Base-by-base conservation (phyloP, 2,329 filamentous ascomycete species). In the Arthrobotrys musiformis region DNA sequence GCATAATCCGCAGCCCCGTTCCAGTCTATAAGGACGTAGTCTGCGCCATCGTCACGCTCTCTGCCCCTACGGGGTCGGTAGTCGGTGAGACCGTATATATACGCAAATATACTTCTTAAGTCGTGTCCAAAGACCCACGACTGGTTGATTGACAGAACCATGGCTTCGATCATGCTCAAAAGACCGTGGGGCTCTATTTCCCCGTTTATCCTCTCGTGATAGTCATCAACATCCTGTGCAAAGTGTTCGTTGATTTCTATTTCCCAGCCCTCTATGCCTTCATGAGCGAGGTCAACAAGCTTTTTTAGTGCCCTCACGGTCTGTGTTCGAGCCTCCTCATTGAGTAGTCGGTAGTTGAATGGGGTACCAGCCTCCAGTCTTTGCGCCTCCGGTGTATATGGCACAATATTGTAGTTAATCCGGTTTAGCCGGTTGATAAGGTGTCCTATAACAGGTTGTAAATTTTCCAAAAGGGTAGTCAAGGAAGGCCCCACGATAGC, bases 161-260 rank as follows among this genome's bases (percentile, higher is more conserved):
- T 52, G 1, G 6, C 7, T 22, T 61, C 66, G 1, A 69, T 1
- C 8, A 50, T 40, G 19, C 42, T 9, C 4, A 69, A 17, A n/a
- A 61, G 46, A 17, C 26, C 35, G 1, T 26, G 33, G 2, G 17
- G 15, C n/a, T 48, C 28, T 1, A 37, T 8, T 6, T 11, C 22
- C 3, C 46, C 42, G 4, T 37, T 11, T n/a, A 28, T 40, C 7
- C 52, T n/a, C 5, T 22, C 1, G 22, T 58, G 28, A 6, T 50
- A 50, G 6, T 69, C 42, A 4, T 69, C 37, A 13, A 15, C 17
- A n/a, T 42, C 66, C 4, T 26, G n/a, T 40, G 66, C 66, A 15
- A 69, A 69, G 8, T 61, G 6, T 19, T 61, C 40, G 28, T 69
- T 69, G 2, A 69, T 58, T 9, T 28, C 17, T 13, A 69, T 19